phyloP scores from a whole-genome alignment of 106 monocot genomes.

The Vanilla planifolia region DNA sequence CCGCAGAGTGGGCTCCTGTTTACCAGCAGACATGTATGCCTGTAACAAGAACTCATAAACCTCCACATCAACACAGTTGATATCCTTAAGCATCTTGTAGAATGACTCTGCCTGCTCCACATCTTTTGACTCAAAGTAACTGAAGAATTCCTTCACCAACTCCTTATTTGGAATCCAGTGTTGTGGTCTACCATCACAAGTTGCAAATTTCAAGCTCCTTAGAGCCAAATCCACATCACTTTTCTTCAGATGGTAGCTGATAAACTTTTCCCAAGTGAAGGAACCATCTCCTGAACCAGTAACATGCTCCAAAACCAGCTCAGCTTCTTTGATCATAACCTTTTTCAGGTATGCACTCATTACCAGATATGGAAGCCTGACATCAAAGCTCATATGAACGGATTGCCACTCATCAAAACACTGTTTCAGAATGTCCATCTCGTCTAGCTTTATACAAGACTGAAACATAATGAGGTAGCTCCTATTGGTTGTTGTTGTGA shows the following conservation, averaged over 20 bases:
- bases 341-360: constrained; percentile 50
- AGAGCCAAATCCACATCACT: constrained; percentile 28
- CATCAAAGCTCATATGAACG: constrained; percentile 17
- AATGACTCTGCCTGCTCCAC: constrained; percentile 33
- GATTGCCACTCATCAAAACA: constrained; percentile 54
- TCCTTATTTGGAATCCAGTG: constrained; percentile 20
- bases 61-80: constrained; percentile 18
- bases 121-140: constrained; percentile 36
- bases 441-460: constrained; percentile 43
- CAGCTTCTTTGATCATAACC: constrained; percentile 38
- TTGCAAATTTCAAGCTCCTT: constrained; percentile 23
- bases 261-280: constrained; percentile 34
- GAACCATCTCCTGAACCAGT: constrained; percentile 11
- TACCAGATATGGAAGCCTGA: constrained; percentile 35
- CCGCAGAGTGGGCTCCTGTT: constrained; percentile 10
- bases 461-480: constrained; percentile 38
- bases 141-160: constrained; percentile 28
- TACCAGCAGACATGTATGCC: constrained; percentile 14
- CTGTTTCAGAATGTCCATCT: constrained; percentile 30
- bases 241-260: constrained; percentile 36
- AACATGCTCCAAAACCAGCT: constrained; percentile 24
- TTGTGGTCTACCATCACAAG: constrained; percentile 6
- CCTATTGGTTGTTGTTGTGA: constrained; percentile 39
- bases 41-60: constrained; percentile 14
- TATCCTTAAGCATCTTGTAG: constrained; percentile 32